These are phyloP conservation scores for Niveomyces coronatus DNA, from an alignment of 2,329 filamentous ascomycete genomes.

Conservation along the genomic window DNA sequence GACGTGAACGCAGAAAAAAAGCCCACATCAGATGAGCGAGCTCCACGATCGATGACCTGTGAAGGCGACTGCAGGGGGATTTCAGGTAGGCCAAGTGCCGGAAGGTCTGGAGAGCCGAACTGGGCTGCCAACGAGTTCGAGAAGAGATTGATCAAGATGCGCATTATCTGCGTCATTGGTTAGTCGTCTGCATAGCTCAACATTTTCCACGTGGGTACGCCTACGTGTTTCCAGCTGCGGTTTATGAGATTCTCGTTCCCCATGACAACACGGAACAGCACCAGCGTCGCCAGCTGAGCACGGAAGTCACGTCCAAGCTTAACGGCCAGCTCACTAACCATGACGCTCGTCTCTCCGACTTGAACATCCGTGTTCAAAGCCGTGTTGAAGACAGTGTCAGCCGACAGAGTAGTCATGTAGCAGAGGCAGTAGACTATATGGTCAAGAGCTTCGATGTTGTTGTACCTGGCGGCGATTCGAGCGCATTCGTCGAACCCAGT, in stretches of 20 bases:
- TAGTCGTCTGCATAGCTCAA: constrained; percentile 18
- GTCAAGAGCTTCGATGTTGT: constrained; percentile 76
- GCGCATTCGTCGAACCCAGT: constrained; percentile 95
- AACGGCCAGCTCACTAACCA: constrained; percentile 97
- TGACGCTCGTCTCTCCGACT: constrained; percentile 81
- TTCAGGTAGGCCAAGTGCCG: constrained; percentile 58
- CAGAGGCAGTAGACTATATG: constrained; percentile 86
- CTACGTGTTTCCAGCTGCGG: constrained; percentile 68
- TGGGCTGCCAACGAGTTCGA: constrained; percentile 86
- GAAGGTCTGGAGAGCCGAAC: constrained; percentile 55
- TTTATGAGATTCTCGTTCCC: constrained; percentile 71
- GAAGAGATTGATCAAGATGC: constrained; percentile 92
- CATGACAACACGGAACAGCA: constrained; percentile 87
- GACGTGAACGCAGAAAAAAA: constrained; percentile 91
- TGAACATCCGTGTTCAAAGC: constrained; percentile 92
- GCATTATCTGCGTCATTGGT: constrained; percentile 55
- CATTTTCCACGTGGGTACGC: constrained; percentile 21
- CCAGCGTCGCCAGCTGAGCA: constrained; percentile 84
- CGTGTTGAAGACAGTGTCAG: constrained; percentile 68
- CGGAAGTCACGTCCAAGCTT: constrained; percentile 90
- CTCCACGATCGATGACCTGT: constrained; percentile 81
- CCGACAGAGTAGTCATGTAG: constrained; percentile 80
- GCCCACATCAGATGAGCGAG: constrained; percentile 67
- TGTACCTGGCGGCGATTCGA: constrained; percentile 78
- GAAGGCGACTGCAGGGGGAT: constrained; percentile 88